Evolutionary conservation across 2,329 filamentous ascomycete species (phyloP), one percentile per base, ranked within the genome.

Genomic region (Didymellaceae sp.): DNA sequence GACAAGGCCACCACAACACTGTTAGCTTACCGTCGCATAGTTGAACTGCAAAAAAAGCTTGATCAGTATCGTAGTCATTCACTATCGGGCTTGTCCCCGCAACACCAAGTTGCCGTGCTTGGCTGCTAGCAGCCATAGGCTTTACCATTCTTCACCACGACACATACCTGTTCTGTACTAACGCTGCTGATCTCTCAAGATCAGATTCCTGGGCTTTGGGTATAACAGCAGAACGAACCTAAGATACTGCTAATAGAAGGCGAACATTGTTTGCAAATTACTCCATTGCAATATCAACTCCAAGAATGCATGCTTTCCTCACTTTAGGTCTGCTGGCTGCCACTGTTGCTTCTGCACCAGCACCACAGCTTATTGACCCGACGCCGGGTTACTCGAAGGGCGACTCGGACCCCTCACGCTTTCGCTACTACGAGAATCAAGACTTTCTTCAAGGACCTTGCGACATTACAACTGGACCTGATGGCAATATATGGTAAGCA

Each of bases 341-440:
- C 10, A 42, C 14, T 16, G 32, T 30, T 28, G 28, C 25, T 34
- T 31, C 45, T 25, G 41, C 39, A 10, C 52, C 52, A 14, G 41
- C 45, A 30, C 52, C 52, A 5, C 52, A 50, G 18, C 26, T 46
- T 14, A 21, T 46, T 10, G 45, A 44, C n/a, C 20, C 46, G 5
- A 50, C 42, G 4, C 46, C 37, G n/a, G 45, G 45, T 5, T 51
- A 54, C 22, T 50, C 46, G 1, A 54, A 47, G n/a, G 52, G 52
- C 20, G 42, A 54, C 28, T 54, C 46, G 9, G 28, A 40, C 22
- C 32, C 52, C 11, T 14, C 33, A 20, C 46, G 37, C 8, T 54
- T 51, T 28, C 42, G 28, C 13, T 54, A 50, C 35, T 50, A 49
- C 21, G 51, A 54, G 6, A 45, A 50, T 4, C 40, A 38, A 10